Base-by-base conservation (phyloP, 2,329 filamentous ascomycete genomes). In the Nothophaeocryptopus gaeumannii region DNA sequence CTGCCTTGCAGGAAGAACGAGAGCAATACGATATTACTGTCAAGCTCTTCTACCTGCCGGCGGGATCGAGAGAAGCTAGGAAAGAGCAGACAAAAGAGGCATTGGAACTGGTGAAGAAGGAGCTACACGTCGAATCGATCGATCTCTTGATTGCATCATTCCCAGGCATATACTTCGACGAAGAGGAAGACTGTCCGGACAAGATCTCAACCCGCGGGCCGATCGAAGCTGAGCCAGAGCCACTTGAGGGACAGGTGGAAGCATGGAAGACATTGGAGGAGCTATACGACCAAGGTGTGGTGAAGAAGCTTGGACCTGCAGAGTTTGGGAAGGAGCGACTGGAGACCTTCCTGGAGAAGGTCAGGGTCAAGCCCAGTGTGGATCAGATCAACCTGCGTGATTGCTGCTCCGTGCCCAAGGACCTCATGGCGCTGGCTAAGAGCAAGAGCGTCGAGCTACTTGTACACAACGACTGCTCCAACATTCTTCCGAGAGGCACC, bases 381-480 rank as follows among this genome's bases (percentile, higher is more conserved):
- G 84, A 97, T 70, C 93, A 99, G 77, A 95, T 99, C 77, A 97
- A 97, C 67, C 82, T 96, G 43, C 85, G 88, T 62, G 89, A 97
- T 71, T 97, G 92, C 75, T 99, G 93, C 72, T 92, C 90, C 39
- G 93, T 97, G 37, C 93, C 93, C 8, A 91, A 90, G 63, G 86
- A 89, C 10, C 78, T 99, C 55, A 84, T 90, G 51, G 73, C 86
- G 62, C 85, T 95, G 62, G 92, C 92, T n/a, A 91, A 89, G 69
- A 78, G 85, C 56, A 78, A 90, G 66, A 78, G 82, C 14, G 90
- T 99, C 54, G 89, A 97, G 69, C 75, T 99, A 50, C 76, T 96
- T 47, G 95, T 95, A 35, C 93, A 99, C 72, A 89, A 89, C 59
- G 93, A 99, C 71, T 95, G 88, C 72, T 93, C 86, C 26, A 88